Evolutionary conservation across 1,139 yeast genomes (phyloP), one percentile per base, ranked within the genome.

Genomic region (Debaryomyces coudertii): DNA sequence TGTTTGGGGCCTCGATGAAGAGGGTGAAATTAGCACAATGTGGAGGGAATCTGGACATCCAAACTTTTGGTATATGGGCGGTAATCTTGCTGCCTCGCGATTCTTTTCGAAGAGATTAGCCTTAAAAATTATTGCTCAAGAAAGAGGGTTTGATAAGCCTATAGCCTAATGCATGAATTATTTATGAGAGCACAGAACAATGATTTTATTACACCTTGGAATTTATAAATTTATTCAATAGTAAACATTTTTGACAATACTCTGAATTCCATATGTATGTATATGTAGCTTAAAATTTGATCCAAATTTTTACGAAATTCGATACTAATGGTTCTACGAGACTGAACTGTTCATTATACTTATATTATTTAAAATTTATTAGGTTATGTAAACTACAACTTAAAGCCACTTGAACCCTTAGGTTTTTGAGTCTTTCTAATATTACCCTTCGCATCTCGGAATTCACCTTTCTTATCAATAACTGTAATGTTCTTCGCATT

Each of bases 401-500:
- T 37, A 28, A 37, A 37, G 24, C 34, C 41, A 37, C 41, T 37
- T 2, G 41, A 37, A 7, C 41, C 41, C 9, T 28, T 37, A 12
- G 34, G 34, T 12, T 15, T 28, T 28, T 37, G 41, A 7, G 41
- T 7, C 16, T 73, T 80, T 61, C 81, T 82, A 43, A 76, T 65
- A 46, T 85, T 82, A 61, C 96, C 96, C 55, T 76, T 77, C 48
- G 85, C 76, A 63, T 88, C 95, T 45, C 85, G 79, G 70, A 82
- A 79, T 59, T 84, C 84, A 58, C 97, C 97, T 64, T 81, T 79
- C 60, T 80, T 82, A 60, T 86, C 90, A 61, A 90, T 85, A 53
- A 89, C 80, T 1, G 95, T 87, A 57, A 90, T 82, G 57, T 89
- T 88, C 68, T 83, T 87, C 42, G 86, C 87, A 65, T 76, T 82